phyloP scores from a whole-genome alignment of 2,329 filamentous ascomycete genomes.

The Beauveria pseudobassiana region DNA sequence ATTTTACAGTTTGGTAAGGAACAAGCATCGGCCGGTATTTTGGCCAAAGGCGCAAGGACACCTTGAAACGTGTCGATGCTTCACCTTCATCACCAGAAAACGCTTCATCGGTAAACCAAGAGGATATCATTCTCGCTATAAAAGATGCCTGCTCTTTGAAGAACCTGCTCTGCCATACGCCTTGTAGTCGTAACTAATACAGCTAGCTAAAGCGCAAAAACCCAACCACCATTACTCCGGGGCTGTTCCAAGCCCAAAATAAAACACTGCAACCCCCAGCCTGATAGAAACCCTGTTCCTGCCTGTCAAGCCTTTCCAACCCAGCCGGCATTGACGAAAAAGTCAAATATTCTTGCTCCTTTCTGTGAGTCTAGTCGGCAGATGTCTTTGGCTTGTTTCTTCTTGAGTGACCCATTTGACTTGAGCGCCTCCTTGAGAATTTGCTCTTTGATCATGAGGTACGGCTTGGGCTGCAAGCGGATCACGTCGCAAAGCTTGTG shows the following conservation, averaged over 20 bases:
- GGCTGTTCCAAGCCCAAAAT: not conserved
- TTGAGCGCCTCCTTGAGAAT: constrained; percentile 88
- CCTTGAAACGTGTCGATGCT: not conserved
- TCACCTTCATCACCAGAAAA: not conserved
- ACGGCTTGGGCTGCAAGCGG: constrained; percentile 86
- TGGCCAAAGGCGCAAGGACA: too few species aligned
- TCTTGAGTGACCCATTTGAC: constrained; percentile 80
- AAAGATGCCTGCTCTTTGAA: constrained; percentile 4
- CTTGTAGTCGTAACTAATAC: not conserved
- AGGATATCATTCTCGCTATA: constrained; percentile 11
- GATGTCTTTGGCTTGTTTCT: constrained; percentile 86
- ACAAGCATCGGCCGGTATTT: too few species aligned
- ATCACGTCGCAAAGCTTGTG: constrained; percentile 77
- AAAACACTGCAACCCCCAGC: not conserved
- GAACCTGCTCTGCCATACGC: not conserved
- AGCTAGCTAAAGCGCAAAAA: not conserved
- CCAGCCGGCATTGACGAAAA: constrained; percentile 90
- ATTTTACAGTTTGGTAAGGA: too few species aligned
- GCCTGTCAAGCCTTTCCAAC: constrained; percentile 64
- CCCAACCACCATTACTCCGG: not conserved
- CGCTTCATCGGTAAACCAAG: not conserved
- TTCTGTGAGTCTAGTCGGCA: constrained; percentile 79
- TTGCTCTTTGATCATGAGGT: constrained; percentile 87
- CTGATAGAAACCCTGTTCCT: not conserved
- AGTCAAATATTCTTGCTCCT: constrained; percentile 81